A percentile compares a stretch with the other conserved stretches of the same genome.
Conservation (phyloP, 306 rosid species). For the Corylus americana region DNA sequence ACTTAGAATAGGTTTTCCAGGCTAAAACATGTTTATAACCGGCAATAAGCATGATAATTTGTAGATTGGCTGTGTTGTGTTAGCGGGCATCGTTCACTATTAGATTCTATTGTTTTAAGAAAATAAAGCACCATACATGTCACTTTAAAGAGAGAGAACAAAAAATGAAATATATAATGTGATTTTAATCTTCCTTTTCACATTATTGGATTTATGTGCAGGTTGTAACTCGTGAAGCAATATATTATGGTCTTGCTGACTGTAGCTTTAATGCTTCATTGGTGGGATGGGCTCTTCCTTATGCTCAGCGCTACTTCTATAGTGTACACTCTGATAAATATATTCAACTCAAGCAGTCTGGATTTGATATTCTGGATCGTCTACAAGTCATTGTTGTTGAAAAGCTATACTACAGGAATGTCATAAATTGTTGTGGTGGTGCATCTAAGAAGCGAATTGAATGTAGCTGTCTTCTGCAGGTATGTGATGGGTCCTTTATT, state of each 20-base stretch:
- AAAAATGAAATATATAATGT: neutral
- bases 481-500: conserved; percentile 28
- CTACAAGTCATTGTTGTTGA: conserved; percentile 77
- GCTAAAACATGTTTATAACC: neutral
- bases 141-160: neutral
- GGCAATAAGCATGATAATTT: neutral
- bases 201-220: conserved; percentile 40
- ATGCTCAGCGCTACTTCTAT: conserved; percentile 80
- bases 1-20: too few species aligned
- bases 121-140: neutral
- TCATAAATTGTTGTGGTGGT: conserved; percentile 52
- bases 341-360: conserved; percentile 66
- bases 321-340: conserved; percentile 57
- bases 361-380: conserved; percentile 44
- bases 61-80: neutral
- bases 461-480: conserved; percentile 82
- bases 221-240: conserved; percentile 87
- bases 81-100: neutral
- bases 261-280: conserved; percentile 54
- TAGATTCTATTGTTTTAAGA: neutral
- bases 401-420: conserved; percentile 72
- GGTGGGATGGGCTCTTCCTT: conserved; percentile 85
- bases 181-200: neutral
- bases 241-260: conserved; percentile 61
- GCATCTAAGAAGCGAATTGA: conserved; percentile 55